These are phyloP conservation scores for Pseudonitzschia delicatissima DNA, from an alignment of 108 stramenopile genomes.

Conservation along the genomic window DNA sequence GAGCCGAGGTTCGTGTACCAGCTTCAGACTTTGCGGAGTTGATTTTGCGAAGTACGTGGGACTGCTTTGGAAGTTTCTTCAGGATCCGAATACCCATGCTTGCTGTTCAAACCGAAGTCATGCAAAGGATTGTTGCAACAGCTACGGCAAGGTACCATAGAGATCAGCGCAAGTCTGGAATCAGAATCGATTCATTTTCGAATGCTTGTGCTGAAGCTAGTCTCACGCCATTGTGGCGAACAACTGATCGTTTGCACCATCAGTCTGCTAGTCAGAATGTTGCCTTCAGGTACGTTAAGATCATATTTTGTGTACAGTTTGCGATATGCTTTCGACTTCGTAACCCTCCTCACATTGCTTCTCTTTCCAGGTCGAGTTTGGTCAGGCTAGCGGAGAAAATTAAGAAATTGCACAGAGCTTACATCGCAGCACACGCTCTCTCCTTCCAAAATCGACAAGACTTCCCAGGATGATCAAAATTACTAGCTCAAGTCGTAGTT, in stretches of 20 bases:
- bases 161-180: slow-evolving; percentile 56
- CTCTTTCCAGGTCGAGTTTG: slow-evolving; percentile 25
- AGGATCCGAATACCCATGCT: slow-evolving; percentile 75
- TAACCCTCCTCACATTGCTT: neutral
- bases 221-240: slow-evolving; percentile 81
- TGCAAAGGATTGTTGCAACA: slow-evolving; percentile 84
- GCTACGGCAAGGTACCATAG: slow-evolving; percentile 64
- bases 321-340: too few relatives aligned
- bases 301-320: neutral
- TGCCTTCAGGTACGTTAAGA: slow-evolving; percentile 68
- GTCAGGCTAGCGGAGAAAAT: slow-evolving; percentile 78
- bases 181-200: slow-evolving; percentile 53
- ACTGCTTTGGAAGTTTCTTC: slow-evolving; percentile 79
- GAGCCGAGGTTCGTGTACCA: slow-evolving; percentile 77
- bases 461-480: slow-evolving; percentile 17
- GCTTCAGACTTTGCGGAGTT: slow-evolving; percentile 82
- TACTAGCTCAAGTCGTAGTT: slow-evolving; percentile 4
- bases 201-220: slow-evolving; percentile 82
- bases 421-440: slow-evolving; percentile 85
- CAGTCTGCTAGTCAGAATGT: slow-evolving; percentile 84
- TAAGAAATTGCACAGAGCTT: slow-evolving; percentile 79
- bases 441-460: slow-evolving; percentile 44
- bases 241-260: slow-evolving; percentile 78
- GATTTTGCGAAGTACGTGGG: slow-evolving; percentile 83
- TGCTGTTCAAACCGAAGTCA: slow-evolving; percentile 84